Conservation (phyloP, 805 yeast species). For the Clavispora phyllophila region DNA sequence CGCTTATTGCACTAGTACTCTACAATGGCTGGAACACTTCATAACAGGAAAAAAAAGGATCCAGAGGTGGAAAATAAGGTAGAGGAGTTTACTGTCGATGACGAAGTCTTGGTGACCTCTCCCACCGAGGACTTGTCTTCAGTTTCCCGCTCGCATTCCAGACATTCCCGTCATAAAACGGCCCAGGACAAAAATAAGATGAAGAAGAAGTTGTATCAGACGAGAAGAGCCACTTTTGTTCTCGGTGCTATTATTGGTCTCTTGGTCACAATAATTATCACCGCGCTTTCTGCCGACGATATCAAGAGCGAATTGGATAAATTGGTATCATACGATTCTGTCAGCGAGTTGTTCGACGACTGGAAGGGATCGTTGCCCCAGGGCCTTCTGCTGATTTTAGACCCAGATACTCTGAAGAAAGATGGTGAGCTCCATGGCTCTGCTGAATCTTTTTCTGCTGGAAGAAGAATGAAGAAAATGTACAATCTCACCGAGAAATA, state of each 20-base stretch:
- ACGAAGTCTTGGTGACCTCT: not conserved
- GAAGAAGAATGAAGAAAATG: conserved; percentile 51
- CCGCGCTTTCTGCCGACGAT: conserved; percentile 36
- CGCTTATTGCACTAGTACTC: not conserved
- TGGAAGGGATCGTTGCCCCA: conserved; percentile 74
- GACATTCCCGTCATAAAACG: conserved; percentile 2
- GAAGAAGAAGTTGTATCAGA: conserved; percentile 31
- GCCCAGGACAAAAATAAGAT: conserved; percentile 3
- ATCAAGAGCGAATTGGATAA: conserved; percentile 44
- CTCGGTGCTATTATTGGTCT: conserved; percentile 75
- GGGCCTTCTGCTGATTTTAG: conserved; percentile 53
- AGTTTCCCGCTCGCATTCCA: conserved; percentile 1
- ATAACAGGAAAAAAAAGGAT: not conserved
- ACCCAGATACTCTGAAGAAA: conserved; percentile 44
- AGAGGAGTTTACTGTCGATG: not conserved
- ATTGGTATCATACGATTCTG: conserved; percentile 46
- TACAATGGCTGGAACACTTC: not conserved
- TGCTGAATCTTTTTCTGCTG: conserved; percentile 85
- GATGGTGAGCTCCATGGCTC: conserved; percentile 42
- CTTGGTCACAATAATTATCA: conserved; percentile 54
- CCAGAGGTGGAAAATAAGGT: not conserved
- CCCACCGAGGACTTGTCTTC: not conserved
- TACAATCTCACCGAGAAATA: conserved; percentile 51
- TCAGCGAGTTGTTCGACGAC: conserved; percentile 51
- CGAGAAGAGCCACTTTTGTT: conserved; percentile 56